Evolutionary conservation across 208 protist species (phyloP).

Genomic region (Acanthamoeba healyi): DNA sequence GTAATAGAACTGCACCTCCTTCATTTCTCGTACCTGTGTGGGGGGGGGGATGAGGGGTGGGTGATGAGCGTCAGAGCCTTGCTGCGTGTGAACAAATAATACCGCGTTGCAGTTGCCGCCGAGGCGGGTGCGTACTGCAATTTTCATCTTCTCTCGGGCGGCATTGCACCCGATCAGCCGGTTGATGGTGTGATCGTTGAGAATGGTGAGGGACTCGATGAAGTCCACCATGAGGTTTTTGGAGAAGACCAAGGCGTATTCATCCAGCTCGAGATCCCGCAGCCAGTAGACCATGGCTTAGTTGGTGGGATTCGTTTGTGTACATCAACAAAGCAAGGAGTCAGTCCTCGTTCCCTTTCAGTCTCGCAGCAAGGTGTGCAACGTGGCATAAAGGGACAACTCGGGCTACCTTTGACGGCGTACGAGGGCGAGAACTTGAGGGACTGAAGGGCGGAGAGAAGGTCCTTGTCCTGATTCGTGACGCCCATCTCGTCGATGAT

Average conservation of each 20-base stretch:
- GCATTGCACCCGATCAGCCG: conserved; percentile 1
- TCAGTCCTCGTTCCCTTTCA: no score
- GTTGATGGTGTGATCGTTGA: conserved; percentile 75
- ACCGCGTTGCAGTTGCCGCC: no score
- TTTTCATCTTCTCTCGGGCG: conserved; percentile 71
- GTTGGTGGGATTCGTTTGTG: background rate
- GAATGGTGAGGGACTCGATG: conserved; percentile 73
- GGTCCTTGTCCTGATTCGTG: conserved; percentile 69
- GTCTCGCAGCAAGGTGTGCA: no score
- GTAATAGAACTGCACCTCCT: conserved; percentile 75
- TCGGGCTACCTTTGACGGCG: conserved; percentile 62
- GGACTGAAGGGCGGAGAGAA: conserved; percentile 69
- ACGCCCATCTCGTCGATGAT: conserved; percentile 79
- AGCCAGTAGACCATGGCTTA: conserved; percentile 66
- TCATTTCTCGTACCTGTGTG: conserved; percentile 54
- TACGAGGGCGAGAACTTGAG: conserved; percentile 65
- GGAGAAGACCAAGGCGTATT: conserved; percentile 68
- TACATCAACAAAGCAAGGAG: background rate
- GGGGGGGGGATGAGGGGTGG: background rate
- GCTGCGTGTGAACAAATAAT: no score
- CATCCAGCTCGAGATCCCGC: conserved; percentile 65
- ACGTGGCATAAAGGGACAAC: no score
- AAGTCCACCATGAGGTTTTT: conserved; percentile 77
- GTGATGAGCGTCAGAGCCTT: background rate
- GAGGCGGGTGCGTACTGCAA: conserved; percentile 46